Evolutionary conservation across 371 early-diverging fungal species (phyloP).

Genomic region (Batkoa obscura): DNA sequence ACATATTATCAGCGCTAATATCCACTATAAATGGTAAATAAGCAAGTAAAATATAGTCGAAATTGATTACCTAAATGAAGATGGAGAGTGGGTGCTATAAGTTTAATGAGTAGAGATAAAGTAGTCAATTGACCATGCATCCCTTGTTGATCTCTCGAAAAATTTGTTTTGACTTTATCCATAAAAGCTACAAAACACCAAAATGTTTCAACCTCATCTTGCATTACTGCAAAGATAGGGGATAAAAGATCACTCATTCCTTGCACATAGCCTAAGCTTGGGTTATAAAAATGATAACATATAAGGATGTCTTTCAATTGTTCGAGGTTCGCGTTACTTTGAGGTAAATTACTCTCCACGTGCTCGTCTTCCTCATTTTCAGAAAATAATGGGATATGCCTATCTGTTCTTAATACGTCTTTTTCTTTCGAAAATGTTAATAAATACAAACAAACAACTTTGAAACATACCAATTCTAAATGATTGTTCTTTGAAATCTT

Average conservation of each 20-base stretch:
- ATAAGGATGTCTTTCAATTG: conserved; percentile 72
- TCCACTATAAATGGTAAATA: conserved; percentile 19
- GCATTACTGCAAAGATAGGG: conserved; percentile 69
- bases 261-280: conserved; percentile 66
- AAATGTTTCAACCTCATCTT: conserved; percentile 75
- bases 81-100: conserved; percentile 62
- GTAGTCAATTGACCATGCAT: conserved; percentile 72
- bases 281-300: conserved; percentile 53
- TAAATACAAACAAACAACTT: neutral
- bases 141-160: conserved; percentile 65
- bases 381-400: conserved; percentile 56
- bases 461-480: conserved; percentile 45
- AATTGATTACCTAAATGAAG: conserved; percentile 35
- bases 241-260: conserved; percentile 90
- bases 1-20: conserved; percentile 64
- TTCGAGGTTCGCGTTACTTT: conserved; percentile 47
- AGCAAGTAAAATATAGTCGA: neutral
- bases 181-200: conserved; percentile 83
- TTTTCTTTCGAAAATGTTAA: conserved; percentile 35
- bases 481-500: conserved; percentile 55
- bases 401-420: conserved; percentile 85
- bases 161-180: conserved; percentile 67
- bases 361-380: conserved; percentile 8
- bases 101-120: conserved; percentile 49
- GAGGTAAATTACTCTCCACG: conserved; percentile 7